A percentile compares a stretch with the other conserved stretches of the same genome.
These are phyloP conservation scores for Cruciata laevipes DNA, from an alignment of 257 asterid species.

Conservation along the genomic window DNA sequence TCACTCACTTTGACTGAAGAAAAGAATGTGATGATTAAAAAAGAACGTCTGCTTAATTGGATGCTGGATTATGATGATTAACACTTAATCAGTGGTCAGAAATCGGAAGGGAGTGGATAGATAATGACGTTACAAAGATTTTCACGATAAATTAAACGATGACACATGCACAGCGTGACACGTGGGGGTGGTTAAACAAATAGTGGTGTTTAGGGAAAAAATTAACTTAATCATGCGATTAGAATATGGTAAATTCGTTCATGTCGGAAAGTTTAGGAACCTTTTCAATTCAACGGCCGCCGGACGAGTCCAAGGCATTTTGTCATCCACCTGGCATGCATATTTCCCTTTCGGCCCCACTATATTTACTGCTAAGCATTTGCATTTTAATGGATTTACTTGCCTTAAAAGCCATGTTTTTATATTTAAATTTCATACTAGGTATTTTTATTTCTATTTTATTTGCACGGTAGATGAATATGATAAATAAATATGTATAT, in stretches of 20 bases:
- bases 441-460: too few relatives aligned
- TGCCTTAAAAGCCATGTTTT: too few relatives aligned
- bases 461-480: too few relatives aligned
- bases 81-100: background rate
- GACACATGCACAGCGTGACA: constrained; percentile 13
- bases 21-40: background rate
- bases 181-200: constrained; percentile 13
- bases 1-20: background rate
- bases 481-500: too few relatives aligned
- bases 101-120: background rate
- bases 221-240: background rate
- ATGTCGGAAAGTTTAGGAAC: constrained; percentile 13
- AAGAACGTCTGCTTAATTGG: background rate
- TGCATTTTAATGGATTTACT: too few relatives aligned
- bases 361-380: too few relatives aligned
- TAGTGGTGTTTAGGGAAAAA: background rate
- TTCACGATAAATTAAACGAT: constrained; percentile 11
- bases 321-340: constrained; percentile 40
- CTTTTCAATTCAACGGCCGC: constrained; percentile 9
- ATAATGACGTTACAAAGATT: background rate
- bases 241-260: background rate
- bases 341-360: constrained; percentile 22
- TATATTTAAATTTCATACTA: too few relatives aligned
- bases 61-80: background rate
- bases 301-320: constrained; percentile 9